These are phyloP conservation scores for Camellia japonica DNA, from an alignment of 148 eudicot species.

Conservation along the genomic window DNA sequence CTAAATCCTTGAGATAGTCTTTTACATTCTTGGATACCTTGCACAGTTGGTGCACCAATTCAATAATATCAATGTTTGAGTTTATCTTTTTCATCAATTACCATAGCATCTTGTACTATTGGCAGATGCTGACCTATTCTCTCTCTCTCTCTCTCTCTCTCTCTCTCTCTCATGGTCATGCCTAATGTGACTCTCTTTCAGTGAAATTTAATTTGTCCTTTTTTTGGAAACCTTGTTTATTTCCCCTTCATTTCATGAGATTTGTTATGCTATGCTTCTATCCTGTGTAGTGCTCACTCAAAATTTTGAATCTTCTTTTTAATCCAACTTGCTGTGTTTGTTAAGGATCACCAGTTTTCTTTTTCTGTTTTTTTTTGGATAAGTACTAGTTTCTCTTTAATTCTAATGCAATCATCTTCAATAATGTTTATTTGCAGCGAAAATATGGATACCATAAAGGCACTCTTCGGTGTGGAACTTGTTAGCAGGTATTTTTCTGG, in stretches of 20 bases:
- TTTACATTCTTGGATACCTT: background rate
- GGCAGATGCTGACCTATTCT: too few relatives aligned
- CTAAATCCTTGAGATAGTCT: background rate
- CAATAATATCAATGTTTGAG: background rate
- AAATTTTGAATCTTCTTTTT: background rate
- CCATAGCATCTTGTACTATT: too few relatives aligned
- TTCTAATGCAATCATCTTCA: conserved; percentile 16
- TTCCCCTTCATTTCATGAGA: background rate
- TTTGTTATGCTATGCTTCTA: background rate
- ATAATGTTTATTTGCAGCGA: conserved; percentile 49
- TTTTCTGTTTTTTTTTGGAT: background rate
- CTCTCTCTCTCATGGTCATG: background rate
- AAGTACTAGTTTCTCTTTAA: conserved; percentile 3
- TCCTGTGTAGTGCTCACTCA: too few relatives aligned
- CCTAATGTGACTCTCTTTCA: background rate
- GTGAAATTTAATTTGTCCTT: background rate
- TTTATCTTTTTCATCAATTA: too few relatives aligned
- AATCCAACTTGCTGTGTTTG: background rate
- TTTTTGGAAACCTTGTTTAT: background rate
- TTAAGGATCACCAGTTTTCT: background rate
- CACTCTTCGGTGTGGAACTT: conserved; percentile 84
- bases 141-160: background rate
- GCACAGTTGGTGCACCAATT: background rate
- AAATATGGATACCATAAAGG: conserved; percentile 62
- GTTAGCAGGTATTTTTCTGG: conserved; percentile 67